A percentile compares a stretch with the other conserved stretches of the same genome.
Evolutionary conservation across 2,329 filamentous ascomycete species (phyloP).

Genomic region (Hymenoscyphus fraxineus): DNA sequence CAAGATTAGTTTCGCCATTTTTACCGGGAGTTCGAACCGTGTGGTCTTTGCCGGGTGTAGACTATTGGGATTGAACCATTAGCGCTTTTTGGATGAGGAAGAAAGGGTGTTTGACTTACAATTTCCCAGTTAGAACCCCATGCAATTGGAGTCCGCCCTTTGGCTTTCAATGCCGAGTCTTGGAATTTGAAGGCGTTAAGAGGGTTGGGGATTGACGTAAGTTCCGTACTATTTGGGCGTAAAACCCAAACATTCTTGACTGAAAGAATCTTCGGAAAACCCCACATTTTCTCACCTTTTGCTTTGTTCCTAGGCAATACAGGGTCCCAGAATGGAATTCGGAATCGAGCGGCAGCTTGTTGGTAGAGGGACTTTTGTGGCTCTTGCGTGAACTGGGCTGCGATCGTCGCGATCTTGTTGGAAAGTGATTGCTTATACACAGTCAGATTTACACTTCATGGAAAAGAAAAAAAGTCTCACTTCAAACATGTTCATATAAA

Average conservation of each 20-base stretch:
- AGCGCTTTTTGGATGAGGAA: background rate
- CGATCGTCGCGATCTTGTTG: constrained; percentile 1
- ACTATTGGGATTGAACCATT: background rate
- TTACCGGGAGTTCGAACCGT: background rate
- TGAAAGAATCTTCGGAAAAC: background rate
- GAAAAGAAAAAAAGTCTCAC: background rate
- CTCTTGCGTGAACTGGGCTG: constrained; percentile 1
- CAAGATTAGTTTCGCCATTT: background rate
- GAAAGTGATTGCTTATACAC: background rate
- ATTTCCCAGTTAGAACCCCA: background rate
- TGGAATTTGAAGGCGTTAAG: background rate
- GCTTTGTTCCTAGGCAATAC: background rate
- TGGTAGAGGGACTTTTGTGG: background rate
- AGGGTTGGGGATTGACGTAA: background rate
- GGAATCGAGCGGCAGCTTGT: constrained; percentile 5
- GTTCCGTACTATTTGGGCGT: background rate
- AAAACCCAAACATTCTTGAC: background rate
- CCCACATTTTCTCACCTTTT: background rate
- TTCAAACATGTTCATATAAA: constrained; percentile 8
- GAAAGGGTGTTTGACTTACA: background rate
- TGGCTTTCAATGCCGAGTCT: background rate
- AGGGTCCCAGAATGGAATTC: constrained; percentile 9
- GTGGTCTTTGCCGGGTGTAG: background rate
- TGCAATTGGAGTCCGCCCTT: background rate
- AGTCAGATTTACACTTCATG: background rate